phyloP scores from a whole-genome alignment of 345 rosid genomes.

The Eucalyptus pauciflora region DNA sequence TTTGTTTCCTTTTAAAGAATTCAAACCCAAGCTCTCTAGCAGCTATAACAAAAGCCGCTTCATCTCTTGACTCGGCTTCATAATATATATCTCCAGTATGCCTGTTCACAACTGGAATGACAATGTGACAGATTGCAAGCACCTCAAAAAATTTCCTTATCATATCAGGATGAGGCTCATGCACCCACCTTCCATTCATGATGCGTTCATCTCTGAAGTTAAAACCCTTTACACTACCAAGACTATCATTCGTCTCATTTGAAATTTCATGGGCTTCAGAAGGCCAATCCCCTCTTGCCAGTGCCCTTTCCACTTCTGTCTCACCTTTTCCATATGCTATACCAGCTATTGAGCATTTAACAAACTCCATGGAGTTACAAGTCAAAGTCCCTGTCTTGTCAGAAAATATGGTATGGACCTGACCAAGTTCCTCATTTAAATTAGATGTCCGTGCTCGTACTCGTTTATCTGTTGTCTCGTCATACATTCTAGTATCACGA shows the following conservation, averaged over 20 bases:
- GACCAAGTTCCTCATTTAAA: slow-evolving; percentile 94
- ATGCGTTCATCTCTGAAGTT: slow-evolving; percentile 77
- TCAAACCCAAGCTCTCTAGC: slow-evolving; percentile 80
- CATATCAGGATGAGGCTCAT: slow-evolving; percentile 26
- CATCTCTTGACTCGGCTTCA: slow-evolving; percentile 91
- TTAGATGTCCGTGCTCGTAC: slow-evolving; percentile 87
- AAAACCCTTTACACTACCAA: slow-evolving; percentile 48
- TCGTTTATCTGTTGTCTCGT: slow-evolving; percentile 47
- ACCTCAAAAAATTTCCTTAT: slow-evolving; percentile 52
- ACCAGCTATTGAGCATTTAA: slow-evolving; percentile 79
- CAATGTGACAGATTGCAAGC: slow-evolving; percentile 77
- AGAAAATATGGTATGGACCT: slow-evolving; percentile 67
- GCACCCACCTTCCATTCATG: slow-evolving; percentile 58
- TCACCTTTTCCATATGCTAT: slow-evolving; percentile 55
- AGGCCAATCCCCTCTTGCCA: slow-evolving; percentile 15
- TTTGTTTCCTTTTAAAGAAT: slow-evolving; percentile 52
- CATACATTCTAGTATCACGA: slow-evolving; percentile 67
- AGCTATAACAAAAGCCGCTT: slow-evolving; percentile 80
- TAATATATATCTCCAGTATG: slow-evolving; percentile 38
- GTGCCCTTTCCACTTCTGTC: slow-evolving; percentile 71
- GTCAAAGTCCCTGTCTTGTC: slow-evolving; percentile 97
- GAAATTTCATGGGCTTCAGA: slow-evolving; percentile 16
- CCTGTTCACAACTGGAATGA: slow-evolving; percentile 37
- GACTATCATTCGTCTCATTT: neutral
- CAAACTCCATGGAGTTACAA: slow-evolving; percentile 94